Evolutionary conservation across 2,329 filamentous ascomycete genomes (phyloP).

Genomic region (Fusarium sp.): DNA sequence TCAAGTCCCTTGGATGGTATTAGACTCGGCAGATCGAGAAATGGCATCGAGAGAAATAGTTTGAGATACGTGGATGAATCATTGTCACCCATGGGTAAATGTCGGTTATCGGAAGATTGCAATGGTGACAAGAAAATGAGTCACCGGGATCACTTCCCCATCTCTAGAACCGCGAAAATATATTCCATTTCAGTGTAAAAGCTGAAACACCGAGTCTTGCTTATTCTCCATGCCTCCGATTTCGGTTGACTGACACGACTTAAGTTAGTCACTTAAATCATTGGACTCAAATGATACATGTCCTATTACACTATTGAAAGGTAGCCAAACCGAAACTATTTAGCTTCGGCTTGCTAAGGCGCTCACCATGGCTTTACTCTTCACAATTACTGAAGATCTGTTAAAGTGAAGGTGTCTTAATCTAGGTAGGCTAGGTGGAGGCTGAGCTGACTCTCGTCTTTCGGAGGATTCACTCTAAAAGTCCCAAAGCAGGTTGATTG

Average conservation of each 20-base stretch:
- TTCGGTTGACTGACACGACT: background rate
- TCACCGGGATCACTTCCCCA: background rate
- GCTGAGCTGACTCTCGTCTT: background rate
- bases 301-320: background rate
- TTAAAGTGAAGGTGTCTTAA: background rate
- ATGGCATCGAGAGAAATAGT: background rate
- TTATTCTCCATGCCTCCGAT: background rate
- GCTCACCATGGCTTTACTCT: background rate
- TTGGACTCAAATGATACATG: no score
- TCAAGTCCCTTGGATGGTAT: background rate
- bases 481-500: background rate
- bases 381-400: no score
- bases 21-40: background rate
- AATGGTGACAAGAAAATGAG: conserved; percentile 8
- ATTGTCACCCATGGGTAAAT: conserved; percentile 27
- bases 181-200: no score
- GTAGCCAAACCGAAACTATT: background rate
- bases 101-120: conserved; percentile 25
- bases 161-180: no score
- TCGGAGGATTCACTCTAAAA: background rate
- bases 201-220: background rate
- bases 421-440: no score
- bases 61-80: background rate
- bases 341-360: background rate
- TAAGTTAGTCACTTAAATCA: background rate